Base-by-base conservation (phyloP, 331 rosid species). In the Spiraea crenata region DNA sequence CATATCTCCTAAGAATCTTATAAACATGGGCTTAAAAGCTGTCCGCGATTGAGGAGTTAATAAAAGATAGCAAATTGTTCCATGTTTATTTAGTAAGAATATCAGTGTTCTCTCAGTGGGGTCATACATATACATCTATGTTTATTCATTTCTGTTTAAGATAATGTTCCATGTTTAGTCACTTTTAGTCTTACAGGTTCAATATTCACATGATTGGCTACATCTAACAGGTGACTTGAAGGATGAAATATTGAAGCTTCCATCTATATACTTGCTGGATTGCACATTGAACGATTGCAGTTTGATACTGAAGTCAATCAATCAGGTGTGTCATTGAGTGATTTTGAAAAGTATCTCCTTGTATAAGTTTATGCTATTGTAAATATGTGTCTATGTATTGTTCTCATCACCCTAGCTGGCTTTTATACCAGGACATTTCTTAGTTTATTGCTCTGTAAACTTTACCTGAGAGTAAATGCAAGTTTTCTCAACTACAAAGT, bases 261-360 rank as follows among this genome's bases (percentile, higher is more conserved):
- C 99, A 6, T 49, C 65, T 62, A 74, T 93, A 81, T 91, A 93
- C 86, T 79, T 87, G 67, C 77, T 93, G 85, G 99, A 93, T 58
- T 93, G 99, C 84, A 91, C 96, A 45, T 66, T 79, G 80, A 93
- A 91, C 48, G 97, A 91, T 76, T 93, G 99, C 81, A 80, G 80
- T 77, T 75, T 84, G 81, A 83, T 87, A 75, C 77, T 87, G 31
- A 83, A 85, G 78, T 84, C 97, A 56, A 66, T 85, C 35, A 63
- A 86, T 73, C 95, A 93, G 99, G 99, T 91, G 72, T 72, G 73
- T 57, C 63, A 25, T 78, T 58, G 46, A 48, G 69, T 50, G 60
- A 39, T 65, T 58, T 57, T 14, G 39, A 19, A 49, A 31, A 59
- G 48, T 63, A 51, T 70, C 40, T 55, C 69, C 67, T 40, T 7